phyloP scores from a whole-genome alignment of 179 eudicot genomes.

The Pouteria campechiana region DNA sequence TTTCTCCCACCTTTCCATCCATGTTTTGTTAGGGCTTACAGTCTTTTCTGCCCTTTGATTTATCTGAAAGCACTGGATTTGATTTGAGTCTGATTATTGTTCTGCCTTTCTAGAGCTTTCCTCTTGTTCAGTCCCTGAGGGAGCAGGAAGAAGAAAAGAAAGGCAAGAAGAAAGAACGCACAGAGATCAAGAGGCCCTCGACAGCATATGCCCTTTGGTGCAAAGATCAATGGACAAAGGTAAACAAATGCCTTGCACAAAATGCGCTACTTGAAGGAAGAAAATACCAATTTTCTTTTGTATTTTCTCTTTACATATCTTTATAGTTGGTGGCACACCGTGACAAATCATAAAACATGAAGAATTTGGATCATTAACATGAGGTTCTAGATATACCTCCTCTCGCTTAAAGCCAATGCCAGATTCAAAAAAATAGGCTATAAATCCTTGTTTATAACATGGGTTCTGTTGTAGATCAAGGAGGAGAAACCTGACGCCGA shows the following conservation, averaged over 20 bases:
- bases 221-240: slow-evolving; percentile 93
- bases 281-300: too few relatives aligned
- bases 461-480: slow-evolving; percentile 36
- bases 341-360: too few relatives aligned
- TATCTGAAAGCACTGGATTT: background rate
- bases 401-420: background rate
- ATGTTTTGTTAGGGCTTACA: background rate
- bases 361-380: too few relatives aligned
- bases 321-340: too few relatives aligned
- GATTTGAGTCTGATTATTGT: background rate
- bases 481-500: slow-evolving; percentile 68
- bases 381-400: background rate
- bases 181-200: slow-evolving; percentile 60
- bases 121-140: slow-evolving; percentile 30
- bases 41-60: background rate
- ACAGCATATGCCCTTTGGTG: slow-evolving; percentile 73
- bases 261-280: too few relatives aligned
- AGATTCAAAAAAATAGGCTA: too few relatives aligned
- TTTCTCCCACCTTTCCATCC: background rate
- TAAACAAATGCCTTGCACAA: too few relatives aligned
- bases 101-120: slow-evolving; percentile 26
- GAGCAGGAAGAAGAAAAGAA: slow-evolving; percentile 59
- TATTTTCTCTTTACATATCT: too few relatives aligned
- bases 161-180: slow-evolving; percentile 57
- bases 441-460: background rate